phyloP scores from a whole-genome alignment of 2,329 filamentous ascomycete species.

The Tolypocladium guangdongense region DNA sequence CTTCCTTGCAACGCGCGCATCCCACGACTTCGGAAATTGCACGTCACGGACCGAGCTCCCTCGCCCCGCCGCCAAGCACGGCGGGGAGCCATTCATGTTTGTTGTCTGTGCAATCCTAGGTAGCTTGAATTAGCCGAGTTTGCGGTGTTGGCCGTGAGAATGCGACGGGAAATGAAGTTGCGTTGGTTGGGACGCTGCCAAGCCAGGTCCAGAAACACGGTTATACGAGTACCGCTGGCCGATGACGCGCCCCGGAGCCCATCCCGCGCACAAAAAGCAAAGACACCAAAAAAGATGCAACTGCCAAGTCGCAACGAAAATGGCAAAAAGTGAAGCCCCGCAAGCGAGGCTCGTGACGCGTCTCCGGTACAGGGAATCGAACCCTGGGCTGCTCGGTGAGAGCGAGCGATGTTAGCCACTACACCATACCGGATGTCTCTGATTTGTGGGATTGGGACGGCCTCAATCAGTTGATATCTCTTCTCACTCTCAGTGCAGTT shows the following conservation, averaged over 20 bases:
- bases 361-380: constrained; percentile 24
- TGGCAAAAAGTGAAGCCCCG: not conserved
- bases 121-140: not conserved
- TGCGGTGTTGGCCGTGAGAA: not conserved
- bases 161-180: not conserved
- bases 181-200: not conserved
- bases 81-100: too few species aligned
- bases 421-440: constrained; percentile 20
- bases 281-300: not conserved
- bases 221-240: not conserved
- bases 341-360: not conserved
- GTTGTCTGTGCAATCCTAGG: too few species aligned
- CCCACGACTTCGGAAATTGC: not conserved
- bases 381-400: constrained; percentile 26
- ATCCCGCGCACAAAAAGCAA: not conserved
- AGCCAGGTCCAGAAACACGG: too few species aligned
- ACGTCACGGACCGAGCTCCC: not conserved
- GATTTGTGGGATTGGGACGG: not conserved
- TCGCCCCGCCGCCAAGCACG: too few species aligned
- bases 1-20: not conserved
- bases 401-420: constrained; percentile 26
- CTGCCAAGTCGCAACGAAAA: not conserved
- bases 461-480: not conserved
- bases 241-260: not conserved
- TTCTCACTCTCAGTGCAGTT: not conserved